Base-by-base conservation (phyloP, 495 filamentous ascomycete species). In the Annulohypoxylon maeteangense region DNA sequence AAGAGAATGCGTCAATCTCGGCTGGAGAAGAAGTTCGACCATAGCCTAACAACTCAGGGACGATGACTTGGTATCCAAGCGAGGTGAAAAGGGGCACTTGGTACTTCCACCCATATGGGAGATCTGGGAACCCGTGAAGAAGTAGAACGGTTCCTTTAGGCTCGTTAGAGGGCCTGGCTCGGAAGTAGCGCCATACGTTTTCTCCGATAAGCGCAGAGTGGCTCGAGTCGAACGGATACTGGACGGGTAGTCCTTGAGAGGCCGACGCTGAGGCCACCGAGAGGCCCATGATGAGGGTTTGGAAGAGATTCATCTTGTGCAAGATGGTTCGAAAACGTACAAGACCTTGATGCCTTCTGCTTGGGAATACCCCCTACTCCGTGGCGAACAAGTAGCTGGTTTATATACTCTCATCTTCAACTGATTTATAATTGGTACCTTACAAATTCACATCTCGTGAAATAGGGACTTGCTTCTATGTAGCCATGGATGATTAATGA, bases 41-140 rank as follows among this genome's bases (percentile, higher is more conserved):
- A 72, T 91, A 96, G 47, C 93, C 92, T 40, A 95, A 85, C 78
- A 91, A 85, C 75, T 95, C 90, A 2, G 92, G 90, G 2, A 84
- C 90, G 48, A 95, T 86, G 31, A 94, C 89, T 34, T 89, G 83
- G 55, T 92, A 85, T 2, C 90, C 90, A 70, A 87, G 81, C 8
- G 87, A 81, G 1, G 90, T 71, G 4, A 95, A 81, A 76, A 87
- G 77, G 1, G 92, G 92, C 72, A 97, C 92, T 78, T 95, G 91
- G 77, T 91, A 87, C 48, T 91, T 87, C 92, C 92, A 93, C 75
- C 86, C 88, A 67, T 89, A 83, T 8, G 86, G 87, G 31, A 90
- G 68, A 76, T 92, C 90, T 2, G 77, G 91, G 87, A 60, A 92
- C 40, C 81, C 81, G 65, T 87, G 84, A 44, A 85, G 72, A 27